A percentile compares a stretch with the other conserved stretches of the same genome.
phyloP scores from a whole-genome alignment of 345 rosid genomes.

The Sonneratia caseolaris region DNA sequence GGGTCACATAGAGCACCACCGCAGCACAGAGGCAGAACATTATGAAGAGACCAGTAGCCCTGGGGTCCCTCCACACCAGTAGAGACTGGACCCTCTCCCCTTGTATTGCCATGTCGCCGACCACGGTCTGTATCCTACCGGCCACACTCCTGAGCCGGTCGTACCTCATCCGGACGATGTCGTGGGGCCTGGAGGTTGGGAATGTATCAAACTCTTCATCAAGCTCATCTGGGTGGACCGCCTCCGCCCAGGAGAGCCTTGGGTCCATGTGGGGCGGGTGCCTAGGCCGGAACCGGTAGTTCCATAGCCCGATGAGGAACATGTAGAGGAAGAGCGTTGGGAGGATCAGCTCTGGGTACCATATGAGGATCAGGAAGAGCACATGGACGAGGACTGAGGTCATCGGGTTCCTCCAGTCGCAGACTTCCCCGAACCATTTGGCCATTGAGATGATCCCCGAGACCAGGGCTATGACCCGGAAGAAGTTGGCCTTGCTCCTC shows the following conservation, averaged over 20 bases:
- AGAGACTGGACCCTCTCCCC: slow-evolving; percentile 75
- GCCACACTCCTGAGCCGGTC: slow-evolving; percentile 71
- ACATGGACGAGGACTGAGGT: slow-evolving; percentile 58
- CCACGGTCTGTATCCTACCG: slow-evolving; percentile 69
- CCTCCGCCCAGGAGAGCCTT: slow-evolving; percentile 73
- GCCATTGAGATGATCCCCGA: slow-evolving; percentile 37
- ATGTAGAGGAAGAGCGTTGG: slow-evolving; percentile 67
- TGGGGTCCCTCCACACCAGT: slow-evolving; percentile 72
- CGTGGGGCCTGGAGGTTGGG: slow-evolving; percentile 49
- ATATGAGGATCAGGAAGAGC: slow-evolving; percentile 52
- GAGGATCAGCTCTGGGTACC: slow-evolving; percentile 65
- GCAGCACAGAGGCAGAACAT: slow-evolving; percentile 64
- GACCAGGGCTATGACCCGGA: slow-evolving; percentile 58
- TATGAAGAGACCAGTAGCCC: slow-evolving; percentile 68
- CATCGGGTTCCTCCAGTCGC: slow-evolving; percentile 59
- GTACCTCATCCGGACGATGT: slow-evolving; percentile 58
- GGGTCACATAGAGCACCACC: slow-evolving; percentile 51
- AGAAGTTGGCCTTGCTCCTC: slow-evolving; percentile 85
- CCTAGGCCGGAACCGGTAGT: slow-evolving; percentile 55
- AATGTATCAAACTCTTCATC: slow-evolving; percentile 82
- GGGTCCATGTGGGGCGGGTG: slow-evolving; percentile 74
- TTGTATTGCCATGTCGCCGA: slow-evolving; percentile 73
- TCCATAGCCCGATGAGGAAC: slow-evolving; percentile 73
- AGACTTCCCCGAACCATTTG: slow-evolving; percentile 53
- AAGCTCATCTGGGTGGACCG: slow-evolving; percentile 58